Base-by-base conservation (phyloP, 2,329 filamentous ascomycete genomes). In the Alternaria dauci region DNA sequence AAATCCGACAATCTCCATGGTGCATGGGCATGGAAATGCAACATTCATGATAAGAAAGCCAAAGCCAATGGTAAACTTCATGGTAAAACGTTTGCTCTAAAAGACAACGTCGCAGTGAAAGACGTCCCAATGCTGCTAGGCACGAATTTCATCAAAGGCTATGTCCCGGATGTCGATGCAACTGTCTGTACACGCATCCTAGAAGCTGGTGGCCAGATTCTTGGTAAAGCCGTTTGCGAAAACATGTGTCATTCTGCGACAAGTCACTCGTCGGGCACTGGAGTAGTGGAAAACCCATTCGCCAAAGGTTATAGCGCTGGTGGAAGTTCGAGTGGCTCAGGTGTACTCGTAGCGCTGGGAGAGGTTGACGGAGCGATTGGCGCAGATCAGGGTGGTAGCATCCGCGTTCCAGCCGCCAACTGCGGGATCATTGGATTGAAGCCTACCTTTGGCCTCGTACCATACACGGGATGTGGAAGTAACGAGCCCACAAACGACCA, bases 401-500 rank as follows among this genome's bases (percentile, higher is more conserved):
- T 84, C 18, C 75, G 83, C 1, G 79, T 84, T 0, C 82, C 83
- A 1, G 75, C 82, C 3, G 76, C 69, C 26, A 72, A 74, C 30
- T 75, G 72, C 48, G 74, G 73, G 2, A 67, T 72, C 55, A 81
- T 85, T 12, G 84, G 84, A 0, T 69, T 86, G 12, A 86, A 86
- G 57, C 82, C 84, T 0, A 86, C 85, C 0, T 80, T 83, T 62
- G 84, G 85, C 0, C 74, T 85, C 1, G 76, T 86, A 0, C 85
- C 85, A 0, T 86, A 81, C 53, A 86, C 82, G 0, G 84, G 83
- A 0, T 79, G 83, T 46, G 78, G 79, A 2, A 82, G 79, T 39
- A 81, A 83, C 0, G 83, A 86, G 58, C 78, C 83, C 0, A 79
- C 83, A 2, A 81, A 85, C 42, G 85, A 87, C 61, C 84, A 87